Conservation (phyloP, 1,284 basidiomycete species). For the Xerocomus amazonicus region DNA sequence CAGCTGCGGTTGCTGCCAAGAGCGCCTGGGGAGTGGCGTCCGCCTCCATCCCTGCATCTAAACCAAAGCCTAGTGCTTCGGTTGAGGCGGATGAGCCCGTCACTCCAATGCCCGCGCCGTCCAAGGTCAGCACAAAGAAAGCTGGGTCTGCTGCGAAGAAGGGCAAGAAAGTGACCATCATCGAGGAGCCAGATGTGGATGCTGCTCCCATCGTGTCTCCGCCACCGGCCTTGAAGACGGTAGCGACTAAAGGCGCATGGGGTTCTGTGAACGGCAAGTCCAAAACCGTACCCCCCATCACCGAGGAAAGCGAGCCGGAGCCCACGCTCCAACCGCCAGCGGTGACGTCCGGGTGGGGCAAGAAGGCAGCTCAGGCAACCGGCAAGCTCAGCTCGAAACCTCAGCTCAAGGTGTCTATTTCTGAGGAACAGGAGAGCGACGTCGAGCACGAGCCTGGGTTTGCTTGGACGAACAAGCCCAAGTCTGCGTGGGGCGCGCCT, state of each 20-base stretch:
- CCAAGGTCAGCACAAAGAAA: constrained; percentile 29
- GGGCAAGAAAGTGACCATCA: constrained; percentile 41
- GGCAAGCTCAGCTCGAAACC: constrained; percentile 12
- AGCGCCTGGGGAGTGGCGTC: constrained; percentile 10
- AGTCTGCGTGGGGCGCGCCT: constrained; percentile 17
- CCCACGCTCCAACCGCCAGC: constrained; percentile 6
- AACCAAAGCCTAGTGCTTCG: neutral
- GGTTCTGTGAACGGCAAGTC: constrained; percentile 19
- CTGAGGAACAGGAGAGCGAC: constrained; percentile 21
- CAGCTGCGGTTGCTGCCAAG: constrained; percentile 11
- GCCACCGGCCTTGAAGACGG: constrained; percentile 10
- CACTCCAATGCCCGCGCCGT: constrained; percentile 2
- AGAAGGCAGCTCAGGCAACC: constrained; percentile 11
- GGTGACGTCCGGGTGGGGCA: constrained; percentile 9
- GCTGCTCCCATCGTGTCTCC: constrained; percentile 28
- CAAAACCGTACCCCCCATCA: constrained; percentile 9
- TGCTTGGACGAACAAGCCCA: constrained; percentile 15
- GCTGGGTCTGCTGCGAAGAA: constrained; percentile 16
- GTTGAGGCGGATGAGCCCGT: constrained; percentile 7
- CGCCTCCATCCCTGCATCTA: constrained; percentile 3
- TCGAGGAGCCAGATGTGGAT: constrained; percentile 47
- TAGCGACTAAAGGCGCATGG: constrained; percentile 16
- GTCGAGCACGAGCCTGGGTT: constrained; percentile 6
- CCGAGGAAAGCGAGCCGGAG: constrained; percentile 16
- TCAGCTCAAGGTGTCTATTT: constrained; percentile 15